Evolutionary conservation across 257 asterid species (phyloP), one percentile per base, ranked within the genome.

Genomic region (Nicotiana obtusifolia): DNA sequence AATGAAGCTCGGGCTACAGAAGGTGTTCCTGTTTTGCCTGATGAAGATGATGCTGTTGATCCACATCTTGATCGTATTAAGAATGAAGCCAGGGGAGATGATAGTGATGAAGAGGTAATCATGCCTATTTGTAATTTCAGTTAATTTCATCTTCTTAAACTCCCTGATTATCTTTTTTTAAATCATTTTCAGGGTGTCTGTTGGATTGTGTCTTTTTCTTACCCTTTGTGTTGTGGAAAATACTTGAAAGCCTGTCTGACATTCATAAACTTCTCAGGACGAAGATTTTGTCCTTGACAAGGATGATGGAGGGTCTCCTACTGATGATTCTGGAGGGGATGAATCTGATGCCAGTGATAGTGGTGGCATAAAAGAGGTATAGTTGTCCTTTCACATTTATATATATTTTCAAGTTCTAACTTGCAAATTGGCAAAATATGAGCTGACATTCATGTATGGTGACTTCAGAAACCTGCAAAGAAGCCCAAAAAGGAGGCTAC

Each of bases 261-360:
- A 8, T 75, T 64, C 64, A 60, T 16, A 61, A 80, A 37, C 54
- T 71, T 68, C 52, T 28, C 84, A 95, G 99, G 99, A 95, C 56
- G 94, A 90, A 82, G 98, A 95, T 87, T 95, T 94, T 87, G 95
- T 93, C 81, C 78, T 28, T 16, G 97, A 90, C 19, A 87, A 87
- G 83, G 98, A 93, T 77, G 99, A 95, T 76, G 94, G 86, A 76
- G 99, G 98, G 78, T 95, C 99, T 80, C 97, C 99, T 1, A 94
- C 98, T 62, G 99, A 95, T 90, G 97, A 92, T 88, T 95, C 98
- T 33, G 98, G 98, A 71, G 97, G 78, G 84, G 97, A 85, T 47
- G 97, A 75, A 54, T 91, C 97, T 84, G 97, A 94, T 88, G 98
- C 81, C 80, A 90, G 93, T 84, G 91, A 71, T 52, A 89, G 88